Conservation (phyloP, 768 basidiomycete genomes). For the Cantharellus cinnabarinus region DNA sequence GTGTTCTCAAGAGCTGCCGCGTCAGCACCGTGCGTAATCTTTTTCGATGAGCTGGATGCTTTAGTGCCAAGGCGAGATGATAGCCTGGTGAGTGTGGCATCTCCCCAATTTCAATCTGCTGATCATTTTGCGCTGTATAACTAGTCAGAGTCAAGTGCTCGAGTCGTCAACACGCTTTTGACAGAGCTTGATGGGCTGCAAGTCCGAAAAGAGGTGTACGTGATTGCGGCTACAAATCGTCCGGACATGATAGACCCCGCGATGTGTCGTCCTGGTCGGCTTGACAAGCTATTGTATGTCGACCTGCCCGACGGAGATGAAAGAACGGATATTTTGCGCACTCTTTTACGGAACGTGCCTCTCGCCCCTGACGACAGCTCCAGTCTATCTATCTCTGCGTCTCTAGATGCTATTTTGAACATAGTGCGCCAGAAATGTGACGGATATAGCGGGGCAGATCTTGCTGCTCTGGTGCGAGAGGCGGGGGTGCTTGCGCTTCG, state of each 20-base stretch:
- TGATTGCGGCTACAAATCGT: slow-evolving; percentile 86
- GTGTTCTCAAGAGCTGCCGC: slow-evolving; percentile 88
- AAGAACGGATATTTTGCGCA: slow-evolving; percentile 66
- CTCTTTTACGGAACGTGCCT: slow-evolving; percentile 50
- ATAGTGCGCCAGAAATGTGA: slow-evolving; percentile 28
- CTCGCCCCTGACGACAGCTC: slow-evolving; percentile 15
- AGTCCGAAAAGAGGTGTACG: slow-evolving; percentile 67
- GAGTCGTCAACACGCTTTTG: slow-evolving; percentile 83
- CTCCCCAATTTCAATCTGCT: slow-evolving; percentile 2
- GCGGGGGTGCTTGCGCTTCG: slow-evolving; percentile 73
- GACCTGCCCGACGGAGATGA: slow-evolving; percentile 59
- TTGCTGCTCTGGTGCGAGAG: slow-evolving; percentile 73
- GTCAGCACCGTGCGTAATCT: slow-evolving; percentile 85
- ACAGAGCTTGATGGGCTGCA: slow-evolving; percentile 90
- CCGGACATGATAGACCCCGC: slow-evolving; percentile 97
- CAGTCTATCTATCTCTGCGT: background rate
- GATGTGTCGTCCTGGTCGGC: slow-evolving; percentile 88
- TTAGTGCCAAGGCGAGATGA: slow-evolving; percentile 83
- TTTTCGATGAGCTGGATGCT: slow-evolving; percentile 89
- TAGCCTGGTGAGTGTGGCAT: slow-evolving; percentile 37
- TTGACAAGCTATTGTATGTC: slow-evolving; percentile 87
- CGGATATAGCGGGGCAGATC: slow-evolving; percentile 82
- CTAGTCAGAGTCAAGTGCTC: slow-evolving; percentile 79
- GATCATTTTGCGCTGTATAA: background rate
- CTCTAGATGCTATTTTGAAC: background rate